Percentiles rank a stretch among this genome's conserved stretches.
Evolutionary conservation across 75 land plant species (phyloP).

Genomic region (Sequoia sempervirens): DNA sequence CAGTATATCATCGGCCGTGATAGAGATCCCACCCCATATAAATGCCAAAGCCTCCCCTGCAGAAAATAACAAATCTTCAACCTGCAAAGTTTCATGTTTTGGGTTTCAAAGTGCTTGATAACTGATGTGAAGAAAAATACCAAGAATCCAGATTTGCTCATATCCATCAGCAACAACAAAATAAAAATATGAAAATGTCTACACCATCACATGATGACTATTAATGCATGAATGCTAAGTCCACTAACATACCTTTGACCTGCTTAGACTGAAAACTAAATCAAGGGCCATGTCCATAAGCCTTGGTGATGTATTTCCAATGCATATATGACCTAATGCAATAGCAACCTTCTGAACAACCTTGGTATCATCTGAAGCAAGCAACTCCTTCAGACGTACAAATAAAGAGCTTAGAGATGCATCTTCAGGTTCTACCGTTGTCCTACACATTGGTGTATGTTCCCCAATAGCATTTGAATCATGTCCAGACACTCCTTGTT

Average conservation of each 20-base stretch:
- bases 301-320: conserved; percentile 50
- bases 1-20: conserved; percentile 80
- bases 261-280: conserved; percentile 61
- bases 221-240: conserved; percentile 3
- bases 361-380: conserved; percentile 69
- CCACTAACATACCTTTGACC: conserved; percentile 67
- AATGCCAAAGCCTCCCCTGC: conserved; percentile 95
- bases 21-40: conserved; percentile 91
- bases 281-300: conserved; percentile 59
- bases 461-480: background rate
- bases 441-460: background rate
- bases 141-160: background rate
- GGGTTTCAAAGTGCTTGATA: background rate
- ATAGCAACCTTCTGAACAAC: conserved; percentile 72
- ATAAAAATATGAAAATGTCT: background rate
- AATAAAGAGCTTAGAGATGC: conserved; percentile 34
- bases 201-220: background rate
- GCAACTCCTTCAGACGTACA: conserved; percentile 55
- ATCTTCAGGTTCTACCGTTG: conserved; percentile 26
- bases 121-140: background rate
- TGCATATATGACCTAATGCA: conserved; percentile 81
- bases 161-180: background rate
- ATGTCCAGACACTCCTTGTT: background rate
- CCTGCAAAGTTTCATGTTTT: conserved; percentile 34
- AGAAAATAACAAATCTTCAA: conserved; percentile 81